These are phyloP conservation scores for Craterostigma plantagineum DNA, from an alignment of 257 asterid species.

Conservation along the genomic window DNA sequence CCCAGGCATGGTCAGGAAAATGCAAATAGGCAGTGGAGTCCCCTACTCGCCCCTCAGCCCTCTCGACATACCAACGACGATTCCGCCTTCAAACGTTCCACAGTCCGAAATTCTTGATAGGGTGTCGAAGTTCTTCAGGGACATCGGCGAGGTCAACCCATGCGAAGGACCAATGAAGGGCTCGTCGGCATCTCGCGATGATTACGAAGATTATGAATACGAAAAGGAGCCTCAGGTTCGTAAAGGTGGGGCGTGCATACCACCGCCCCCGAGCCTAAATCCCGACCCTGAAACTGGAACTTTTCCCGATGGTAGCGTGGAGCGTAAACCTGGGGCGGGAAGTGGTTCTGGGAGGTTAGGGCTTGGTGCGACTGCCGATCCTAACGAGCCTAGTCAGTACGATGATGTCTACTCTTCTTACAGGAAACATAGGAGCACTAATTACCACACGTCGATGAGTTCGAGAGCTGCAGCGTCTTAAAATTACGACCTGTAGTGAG, in stretches of 20 bases:
- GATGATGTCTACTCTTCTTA: slow-evolving; percentile 91
- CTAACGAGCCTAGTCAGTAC: slow-evolving; percentile 74
- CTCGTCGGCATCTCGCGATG: slow-evolving; percentile 29
- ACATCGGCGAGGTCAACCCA: slow-evolving; percentile 85
- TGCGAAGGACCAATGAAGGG: slow-evolving; percentile 70
- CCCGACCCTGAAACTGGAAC: slow-evolving; percentile 48
- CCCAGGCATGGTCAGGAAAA: slow-evolving; percentile 94
- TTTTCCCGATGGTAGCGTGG: slow-evolving; percentile 53
- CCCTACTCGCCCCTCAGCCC: slow-evolving; percentile 97
- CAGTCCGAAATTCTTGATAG: slow-evolving; percentile 75
- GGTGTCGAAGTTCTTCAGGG: slow-evolving; percentile 78
- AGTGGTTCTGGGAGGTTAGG: slow-evolving; percentile 57
- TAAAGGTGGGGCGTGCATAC: slow-evolving; percentile 89
- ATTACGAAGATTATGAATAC: slow-evolving; percentile 40
- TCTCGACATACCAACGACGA: slow-evolving; percentile 75
- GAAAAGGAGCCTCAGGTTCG: slow-evolving; percentile 53
- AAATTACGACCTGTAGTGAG: no score
- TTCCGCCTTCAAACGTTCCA: slow-evolving; percentile 70
- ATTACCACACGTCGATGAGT: slow-evolving; percentile 70
- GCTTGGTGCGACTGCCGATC: slow-evolving; percentile 65
- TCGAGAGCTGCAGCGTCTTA: slow-evolving; percentile 43
- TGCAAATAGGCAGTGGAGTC: slow-evolving; percentile 99
- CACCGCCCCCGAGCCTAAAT: slow-evolving; percentile 63
- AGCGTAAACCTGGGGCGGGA: slow-evolving; percentile 38
- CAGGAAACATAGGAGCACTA: slow-evolving; percentile 79